Evolutionary conservation across 495 filamentous ascomycete genomes (phyloP).

Genomic region (Rusavskia elegans): DNA sequence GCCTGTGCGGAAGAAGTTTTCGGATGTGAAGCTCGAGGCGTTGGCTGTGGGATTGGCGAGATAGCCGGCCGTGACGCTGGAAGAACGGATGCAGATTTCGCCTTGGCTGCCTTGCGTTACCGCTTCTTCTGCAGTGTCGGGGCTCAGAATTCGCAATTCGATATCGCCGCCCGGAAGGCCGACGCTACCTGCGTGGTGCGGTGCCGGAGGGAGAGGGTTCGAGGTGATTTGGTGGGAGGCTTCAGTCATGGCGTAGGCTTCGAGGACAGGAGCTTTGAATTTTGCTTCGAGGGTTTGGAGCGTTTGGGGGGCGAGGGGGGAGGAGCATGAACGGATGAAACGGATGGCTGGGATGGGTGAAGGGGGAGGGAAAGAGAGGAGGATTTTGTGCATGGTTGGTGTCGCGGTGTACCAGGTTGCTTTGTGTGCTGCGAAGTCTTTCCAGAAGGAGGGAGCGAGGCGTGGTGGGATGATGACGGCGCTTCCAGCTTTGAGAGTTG

Average conservation of each 20-base stretch:
- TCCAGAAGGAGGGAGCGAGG: conserved; percentile 75
- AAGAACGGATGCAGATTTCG: conserved; percentile 65
- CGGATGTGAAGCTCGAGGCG: conserved; percentile 45
- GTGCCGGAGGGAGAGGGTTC: conserved; percentile 60
- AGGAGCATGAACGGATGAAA: conserved; percentile 78
- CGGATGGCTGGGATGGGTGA: conserved; percentile 51
- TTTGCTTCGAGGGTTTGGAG: conserved; percentile 58
- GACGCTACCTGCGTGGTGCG: conserved; percentile 62
- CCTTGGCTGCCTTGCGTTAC: conserved; percentile 48
- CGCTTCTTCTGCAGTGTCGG: conserved; percentile 32
- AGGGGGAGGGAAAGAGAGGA: conserved; percentile 53
- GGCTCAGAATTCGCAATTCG: conserved; percentile 58
- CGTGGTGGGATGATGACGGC: conserved; percentile 56
- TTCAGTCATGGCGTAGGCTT: conserved; percentile 88
- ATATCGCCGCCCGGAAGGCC: conserved; percentile 61
- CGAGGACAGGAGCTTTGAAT: conserved; percentile 63
- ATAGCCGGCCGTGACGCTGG: conserved; percentile 71
- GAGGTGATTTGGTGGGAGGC: conserved; percentile 81
- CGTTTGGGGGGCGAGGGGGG: conserved; percentile 57
- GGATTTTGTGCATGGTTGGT: conserved; percentile 77
- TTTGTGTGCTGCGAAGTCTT: conserved; percentile 45
- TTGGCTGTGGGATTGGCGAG: conserved; percentile 66
- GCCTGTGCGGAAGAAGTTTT: conserved; percentile 64
- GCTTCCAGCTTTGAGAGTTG: conserved; percentile 53
- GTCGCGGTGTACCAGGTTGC: conserved; percentile 85